phyloP scores from a whole-genome alignment of 2,329 filamentous ascomycete genomes.

The Alternaria burnsii region DNA sequence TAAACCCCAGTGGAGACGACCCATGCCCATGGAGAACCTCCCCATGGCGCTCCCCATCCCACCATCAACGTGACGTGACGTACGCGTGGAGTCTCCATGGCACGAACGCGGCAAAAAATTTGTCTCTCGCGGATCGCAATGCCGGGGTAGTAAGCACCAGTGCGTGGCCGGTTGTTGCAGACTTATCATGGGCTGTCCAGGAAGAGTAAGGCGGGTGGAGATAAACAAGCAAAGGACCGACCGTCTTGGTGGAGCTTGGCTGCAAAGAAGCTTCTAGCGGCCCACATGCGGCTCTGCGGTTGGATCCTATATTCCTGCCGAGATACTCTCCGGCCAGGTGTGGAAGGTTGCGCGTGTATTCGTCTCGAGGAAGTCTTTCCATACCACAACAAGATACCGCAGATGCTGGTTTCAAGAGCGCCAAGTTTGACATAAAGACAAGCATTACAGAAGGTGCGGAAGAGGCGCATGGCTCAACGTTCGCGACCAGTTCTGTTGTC shows the following conservation, averaged over 20 bases:
- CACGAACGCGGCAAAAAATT: constrained; percentile 29
- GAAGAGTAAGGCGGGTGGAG: constrained; percentile 29
- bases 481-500: background rate
- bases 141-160: constrained; percentile 20
- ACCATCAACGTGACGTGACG: constrained; percentile 22
- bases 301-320: constrained; percentile 26
- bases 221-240: constrained; percentile 32
- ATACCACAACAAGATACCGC: background rate
- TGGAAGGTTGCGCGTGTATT: constrained; percentile 8
- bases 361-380: background rate
- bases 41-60: constrained; percentile 29
- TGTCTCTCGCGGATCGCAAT: constrained; percentile 21
- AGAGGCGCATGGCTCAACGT: constrained; percentile 9
- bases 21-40: constrained; percentile 32
- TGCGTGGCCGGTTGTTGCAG: constrained; percentile 28
- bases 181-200: constrained; percentile 18
- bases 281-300: constrained; percentile 41
- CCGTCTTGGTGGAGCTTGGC: constrained; percentile 38
- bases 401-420: background rate
- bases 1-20: constrained; percentile 33
- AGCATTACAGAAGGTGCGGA: constrained; percentile 10
- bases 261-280: constrained; percentile 44
- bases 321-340: constrained; percentile 11
- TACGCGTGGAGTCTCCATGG: constrained; percentile 38
- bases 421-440: constrained; percentile 2